These are phyloP conservation scores for Dactylellina cionopaga DNA, from an alignment of 2,329 filamentous ascomycete genomes.

Conservation along the genomic window DNA sequence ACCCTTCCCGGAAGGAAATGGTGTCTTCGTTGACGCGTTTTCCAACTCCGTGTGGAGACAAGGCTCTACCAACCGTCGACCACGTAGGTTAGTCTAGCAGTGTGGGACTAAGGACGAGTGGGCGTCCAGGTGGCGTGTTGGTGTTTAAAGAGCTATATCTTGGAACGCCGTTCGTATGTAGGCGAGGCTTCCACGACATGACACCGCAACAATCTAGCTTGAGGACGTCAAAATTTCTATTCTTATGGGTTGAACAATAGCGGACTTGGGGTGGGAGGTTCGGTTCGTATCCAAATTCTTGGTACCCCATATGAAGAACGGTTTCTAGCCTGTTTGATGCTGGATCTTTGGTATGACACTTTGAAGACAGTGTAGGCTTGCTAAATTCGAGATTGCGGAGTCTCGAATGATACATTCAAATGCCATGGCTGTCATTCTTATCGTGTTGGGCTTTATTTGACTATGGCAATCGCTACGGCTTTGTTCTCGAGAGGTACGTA, in stretches of 20 bases:
- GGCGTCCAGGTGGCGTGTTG: neutral
- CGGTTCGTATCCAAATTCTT: conserved; percentile 20
- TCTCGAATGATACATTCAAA: conserved; percentile 1
- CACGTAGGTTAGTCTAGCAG: too few relatives aligned
- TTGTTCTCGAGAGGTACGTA: conserved; percentile 27
- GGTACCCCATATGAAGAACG: conserved; percentile 3
- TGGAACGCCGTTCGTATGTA: conserved; percentile 15
- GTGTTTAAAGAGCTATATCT: neutral
- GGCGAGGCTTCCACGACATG: conserved; percentile 6
- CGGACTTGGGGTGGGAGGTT: conserved; percentile 17
- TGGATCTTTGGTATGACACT: conserved; percentile 28
- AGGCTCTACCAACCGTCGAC: conserved; percentile 8
- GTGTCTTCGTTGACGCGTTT: conserved; percentile 33
- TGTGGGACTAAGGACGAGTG: too few relatives aligned
- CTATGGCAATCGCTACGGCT: conserved; percentile 6
- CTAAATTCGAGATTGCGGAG: neutral
- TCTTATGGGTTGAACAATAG: conserved; percentile 15
- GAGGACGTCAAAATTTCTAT: neutral
- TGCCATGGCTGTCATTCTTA: neutral
- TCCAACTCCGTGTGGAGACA: neutral
- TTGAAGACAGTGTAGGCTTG: neutral
- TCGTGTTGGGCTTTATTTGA: conserved; percentile 17
- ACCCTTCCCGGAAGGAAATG: conserved; percentile 2
- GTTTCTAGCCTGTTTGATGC: conserved; percentile 24
- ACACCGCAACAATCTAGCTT: neutral